Evolutionary conservation across 2,329 filamentous ascomycete genomes (phyloP).

Genomic region (Tothia fuscella): DNA sequence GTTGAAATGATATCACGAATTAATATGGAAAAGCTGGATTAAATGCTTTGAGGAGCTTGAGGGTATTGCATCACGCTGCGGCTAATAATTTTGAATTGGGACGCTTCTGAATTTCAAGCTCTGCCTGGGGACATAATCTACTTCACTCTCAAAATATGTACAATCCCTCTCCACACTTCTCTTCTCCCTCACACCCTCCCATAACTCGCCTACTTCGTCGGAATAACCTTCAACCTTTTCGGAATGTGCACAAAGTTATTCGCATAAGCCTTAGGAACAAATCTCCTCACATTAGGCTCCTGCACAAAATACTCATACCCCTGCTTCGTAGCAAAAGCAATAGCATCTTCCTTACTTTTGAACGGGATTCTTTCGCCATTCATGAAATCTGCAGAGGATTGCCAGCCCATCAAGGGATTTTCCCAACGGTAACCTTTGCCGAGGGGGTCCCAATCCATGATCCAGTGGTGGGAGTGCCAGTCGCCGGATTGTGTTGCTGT

Average conservation of each 20-base stretch:
- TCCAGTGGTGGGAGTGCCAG: constrained; percentile 77
- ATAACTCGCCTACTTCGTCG: constrained; percentile 55
- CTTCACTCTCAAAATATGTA: too few species aligned
- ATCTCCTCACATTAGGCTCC: constrained; percentile 80
- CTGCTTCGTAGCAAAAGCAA: constrained; percentile 93
- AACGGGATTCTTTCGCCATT: constrained; percentile 88
- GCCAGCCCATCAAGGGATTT: constrained; percentile 97
- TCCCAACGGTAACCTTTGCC: constrained; percentile 94
- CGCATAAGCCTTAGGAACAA: constrained; percentile 86
- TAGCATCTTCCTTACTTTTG: constrained; percentile 86
- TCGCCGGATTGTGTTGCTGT: constrained; percentile 91
- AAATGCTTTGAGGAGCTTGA: too few species aligned
- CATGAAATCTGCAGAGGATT: constrained; percentile 89
- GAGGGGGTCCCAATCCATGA: constrained; percentile 97
- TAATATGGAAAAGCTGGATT: too few species aligned
- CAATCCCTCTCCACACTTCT: background rate
- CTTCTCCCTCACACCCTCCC: background rate
- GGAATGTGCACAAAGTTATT: constrained; percentile 87
- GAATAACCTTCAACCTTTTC: constrained; percentile 72
- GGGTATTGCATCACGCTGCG: too few species aligned
- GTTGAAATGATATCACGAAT: too few species aligned
- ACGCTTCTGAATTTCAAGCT: too few species aligned
- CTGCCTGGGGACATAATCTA: too few species aligned
- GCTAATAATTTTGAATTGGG: too few species aligned
- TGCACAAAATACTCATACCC: constrained; percentile 99